These are phyloP conservation scores for Backusella liffmaniae DNA, from an alignment of 192 early-diverging fungal species.

Conservation along the genomic window DNA sequence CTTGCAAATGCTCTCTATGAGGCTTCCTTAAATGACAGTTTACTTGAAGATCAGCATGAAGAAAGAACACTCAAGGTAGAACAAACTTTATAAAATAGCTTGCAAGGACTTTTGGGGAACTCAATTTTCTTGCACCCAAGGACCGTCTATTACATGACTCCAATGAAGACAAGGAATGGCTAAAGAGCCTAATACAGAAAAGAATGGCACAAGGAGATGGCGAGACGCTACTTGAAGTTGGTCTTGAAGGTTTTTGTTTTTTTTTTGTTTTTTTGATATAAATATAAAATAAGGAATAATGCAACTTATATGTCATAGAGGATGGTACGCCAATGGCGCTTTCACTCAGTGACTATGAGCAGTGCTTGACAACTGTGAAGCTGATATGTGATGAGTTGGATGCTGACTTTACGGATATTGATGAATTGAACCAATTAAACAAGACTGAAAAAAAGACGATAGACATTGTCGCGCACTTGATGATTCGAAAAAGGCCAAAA, in stretches of 20 bases:
- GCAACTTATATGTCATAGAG: constrained; percentile 38
- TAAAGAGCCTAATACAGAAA: constrained; percentile 38
- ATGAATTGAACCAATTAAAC: constrained; percentile 29
- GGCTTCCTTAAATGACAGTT: background rate
- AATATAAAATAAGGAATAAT: background rate
- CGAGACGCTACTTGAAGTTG: constrained; percentile 78
- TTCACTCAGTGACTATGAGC: constrained; percentile 42
- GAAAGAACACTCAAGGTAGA: background rate
- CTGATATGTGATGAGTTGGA: constrained; percentile 40
- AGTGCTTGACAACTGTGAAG: constrained; percentile 41
- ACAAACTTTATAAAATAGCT: no score
- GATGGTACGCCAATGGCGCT: constrained; percentile 74
- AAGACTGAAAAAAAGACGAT: constrained; percentile 6
- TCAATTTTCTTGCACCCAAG: constrained; percentile 14
- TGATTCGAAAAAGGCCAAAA: constrained; percentile 70
- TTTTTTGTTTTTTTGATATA: no score
- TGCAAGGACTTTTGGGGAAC: no score
- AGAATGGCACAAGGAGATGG: constrained; percentile 63
- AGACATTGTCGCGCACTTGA: constrained; percentile 46
- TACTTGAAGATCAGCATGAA: background rate
- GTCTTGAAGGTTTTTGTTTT: constrained; percentile 68
- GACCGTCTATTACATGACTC: constrained; percentile 47
- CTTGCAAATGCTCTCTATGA: background rate
- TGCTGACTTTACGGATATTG: constrained; percentile 49
- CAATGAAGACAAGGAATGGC: constrained; percentile 44